Percentiles rank a stretch among this genome's conserved stretches.
Evolutionary conservation across 441 rosid genomes (phyloP).

Genomic region (Breynia disticha): DNA sequence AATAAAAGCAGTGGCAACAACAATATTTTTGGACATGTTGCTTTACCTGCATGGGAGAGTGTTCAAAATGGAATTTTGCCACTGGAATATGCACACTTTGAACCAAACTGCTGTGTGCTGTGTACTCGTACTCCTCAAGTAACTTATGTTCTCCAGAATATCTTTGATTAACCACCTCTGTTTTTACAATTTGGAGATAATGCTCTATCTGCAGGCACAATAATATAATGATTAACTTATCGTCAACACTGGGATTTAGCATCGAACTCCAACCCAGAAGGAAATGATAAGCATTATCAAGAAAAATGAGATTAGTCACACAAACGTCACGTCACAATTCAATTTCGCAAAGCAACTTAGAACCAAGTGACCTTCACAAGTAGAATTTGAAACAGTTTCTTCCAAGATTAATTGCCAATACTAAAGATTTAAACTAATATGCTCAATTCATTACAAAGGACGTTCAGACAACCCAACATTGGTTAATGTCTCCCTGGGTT

Average conservation of each 20-base stretch:
- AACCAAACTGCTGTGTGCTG: constrained; percentile 88
- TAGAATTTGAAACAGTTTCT: too few relatives aligned
- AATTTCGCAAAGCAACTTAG: not conserved
- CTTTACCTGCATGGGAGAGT: constrained; percentile 99
- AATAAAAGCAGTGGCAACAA: not conserved
- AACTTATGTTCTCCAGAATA: constrained; percentile 33
- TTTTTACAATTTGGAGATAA: constrained; percentile 93
- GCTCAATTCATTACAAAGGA: not conserved
- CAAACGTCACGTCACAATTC: constrained; percentile 3
- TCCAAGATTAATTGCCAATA: too few relatives aligned
- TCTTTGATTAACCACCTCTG: constrained; percentile 59
- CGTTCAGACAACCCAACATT: not conserved
- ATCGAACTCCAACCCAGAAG: not conserved
- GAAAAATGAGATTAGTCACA: constrained; percentile 1
- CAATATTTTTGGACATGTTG: not conserved
- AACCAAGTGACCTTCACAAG: too few relatives aligned
- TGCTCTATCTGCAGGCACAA: constrained; percentile 75
- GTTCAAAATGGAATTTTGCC: constrained; percentile 91
- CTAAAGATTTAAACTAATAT: too few relatives aligned
- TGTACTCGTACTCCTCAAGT: constrained; percentile 88
- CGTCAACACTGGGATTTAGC: too few relatives aligned
- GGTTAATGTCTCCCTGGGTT: not conserved
- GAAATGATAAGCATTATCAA: constrained; percentile 3
- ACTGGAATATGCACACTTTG: constrained; percentile 69
- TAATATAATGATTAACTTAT: not conserved